Conservation (phyloP, 306 rosid genomes). For the Corylus avellana region DNA sequence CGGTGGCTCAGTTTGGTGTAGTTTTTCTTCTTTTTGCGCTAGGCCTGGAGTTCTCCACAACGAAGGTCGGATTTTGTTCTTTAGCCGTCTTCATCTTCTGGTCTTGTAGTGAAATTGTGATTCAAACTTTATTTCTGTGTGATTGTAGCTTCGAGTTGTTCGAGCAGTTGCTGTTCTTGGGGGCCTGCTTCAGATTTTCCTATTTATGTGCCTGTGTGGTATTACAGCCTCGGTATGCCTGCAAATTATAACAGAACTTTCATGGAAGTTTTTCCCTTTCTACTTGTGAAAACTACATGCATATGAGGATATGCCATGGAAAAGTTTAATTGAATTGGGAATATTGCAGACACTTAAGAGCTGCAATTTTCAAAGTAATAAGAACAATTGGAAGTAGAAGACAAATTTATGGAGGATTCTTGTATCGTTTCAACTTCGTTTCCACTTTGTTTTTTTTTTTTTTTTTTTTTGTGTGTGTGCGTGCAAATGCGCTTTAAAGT, state of each 20-base stretch:
- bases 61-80: slow-evolving; percentile 58
- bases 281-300: not conserved
- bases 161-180: slow-evolving; percentile 95
- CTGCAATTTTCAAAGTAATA: not conserved
- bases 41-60: slow-evolving; percentile 86
- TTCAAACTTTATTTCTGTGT: slow-evolving; percentile 29
- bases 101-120: slow-evolving; percentile 12
- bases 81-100: slow-evolving; percentile 22
- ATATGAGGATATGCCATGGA: not conserved
- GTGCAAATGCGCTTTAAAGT: not conserved
- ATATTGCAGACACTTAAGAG: not conserved
- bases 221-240: slow-evolving; percentile 77
- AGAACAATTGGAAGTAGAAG: not conserved
- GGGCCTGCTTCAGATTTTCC: slow-evolving; percentile 86
- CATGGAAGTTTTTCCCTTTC: not conserved
- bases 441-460: not conserved
- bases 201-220: slow-evolving; percentile 93
- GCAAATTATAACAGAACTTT: not conserved
- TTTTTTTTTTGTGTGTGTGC: too few relatives aligned
- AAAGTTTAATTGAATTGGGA: not conserved
- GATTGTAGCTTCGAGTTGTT: slow-evolving; percentile 84
- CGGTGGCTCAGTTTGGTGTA: slow-evolving; percentile 99
- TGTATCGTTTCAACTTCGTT: not conserved
- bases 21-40: slow-evolving; percentile 94
- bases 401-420: not conserved